Evolutionary conservation across 768 basidiomycete genomes (phyloP).

Genomic region (Podaxis sp.): DNA sequence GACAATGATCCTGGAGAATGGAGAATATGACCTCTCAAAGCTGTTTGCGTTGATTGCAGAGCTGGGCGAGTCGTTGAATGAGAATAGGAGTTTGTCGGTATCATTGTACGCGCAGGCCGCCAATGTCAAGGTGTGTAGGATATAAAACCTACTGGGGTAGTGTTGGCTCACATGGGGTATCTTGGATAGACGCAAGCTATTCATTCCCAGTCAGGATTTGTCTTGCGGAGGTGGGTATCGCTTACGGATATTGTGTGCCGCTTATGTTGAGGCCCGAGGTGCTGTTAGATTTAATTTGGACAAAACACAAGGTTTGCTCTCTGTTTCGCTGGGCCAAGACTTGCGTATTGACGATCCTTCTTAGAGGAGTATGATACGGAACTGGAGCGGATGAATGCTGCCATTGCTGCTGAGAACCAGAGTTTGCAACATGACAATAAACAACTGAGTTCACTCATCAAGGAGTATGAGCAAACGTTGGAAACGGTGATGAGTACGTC

Average conservation of each 20-base stretch:
- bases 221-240: slow-evolving; percentile 67
- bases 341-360: slow-evolving; percentile 4
- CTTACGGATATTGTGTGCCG: not conserved
- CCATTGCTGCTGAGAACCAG: slow-evolving; percentile 82
- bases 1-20: slow-evolving; percentile 50
- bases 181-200: slow-evolving; percentile 72
- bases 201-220: slow-evolving; percentile 90
- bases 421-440: slow-evolving; percentile 91
- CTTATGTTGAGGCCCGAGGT: slow-evolving; percentile 11
- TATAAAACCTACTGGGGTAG: not conserved
- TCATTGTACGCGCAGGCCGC: slow-evolving; percentile 71
- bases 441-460: slow-evolving; percentile 85
- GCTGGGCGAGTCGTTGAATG: slow-evolving; percentile 79
- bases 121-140: slow-evolving; percentile 75
- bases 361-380: slow-evolving; percentile 89
- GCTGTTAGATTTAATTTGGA: slow-evolving; percentile 79
- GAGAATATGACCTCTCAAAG: slow-evolving; percentile 60
- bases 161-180: not conserved
- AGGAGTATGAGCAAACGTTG: slow-evolving; percentile 95
- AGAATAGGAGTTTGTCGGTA: slow-evolving; percentile 72
- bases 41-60: slow-evolving; percentile 73
- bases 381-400: slow-evolving; percentile 83
- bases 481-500: slow-evolving; percentile 85
- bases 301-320: slow-evolving; percentile 68
- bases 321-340: not conserved